These are phyloP conservation scores for Xylaria sp. DNA, from an alignment of 2,329 filamentous ascomycete genomes.

Conservation along the genomic window DNA sequence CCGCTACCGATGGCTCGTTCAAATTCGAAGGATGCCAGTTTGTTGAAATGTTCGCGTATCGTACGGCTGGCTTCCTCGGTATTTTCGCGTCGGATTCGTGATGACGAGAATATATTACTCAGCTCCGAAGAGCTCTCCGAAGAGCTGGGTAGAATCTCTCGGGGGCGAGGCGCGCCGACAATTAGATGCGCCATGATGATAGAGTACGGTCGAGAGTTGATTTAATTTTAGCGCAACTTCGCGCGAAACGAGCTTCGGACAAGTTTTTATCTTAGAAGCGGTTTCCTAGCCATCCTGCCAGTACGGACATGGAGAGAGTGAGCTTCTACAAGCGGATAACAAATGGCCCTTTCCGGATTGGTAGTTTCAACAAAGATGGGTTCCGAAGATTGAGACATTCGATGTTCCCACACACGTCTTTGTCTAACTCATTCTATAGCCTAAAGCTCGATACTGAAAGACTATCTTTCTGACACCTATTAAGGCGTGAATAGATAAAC, in stretches of 20 bases:
- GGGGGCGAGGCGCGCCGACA: too few relatives aligned
- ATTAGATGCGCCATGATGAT: background rate
- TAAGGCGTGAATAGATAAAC: background rate
- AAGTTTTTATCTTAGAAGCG: background rate
- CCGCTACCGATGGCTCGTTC: slow-evolving; percentile 20
- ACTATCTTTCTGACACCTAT: too few relatives aligned
- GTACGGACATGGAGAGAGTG: background rate
- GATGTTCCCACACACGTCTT: background rate
- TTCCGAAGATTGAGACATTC: background rate
- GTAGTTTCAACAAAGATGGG: background rate
- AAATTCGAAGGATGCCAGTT: slow-evolving; percentile 3
- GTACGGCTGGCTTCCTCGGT: background rate
- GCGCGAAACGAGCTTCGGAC: background rate
- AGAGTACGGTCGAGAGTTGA: background rate
- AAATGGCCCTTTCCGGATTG: background rate
- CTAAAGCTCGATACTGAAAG: background rate
- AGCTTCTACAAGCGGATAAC: background rate
- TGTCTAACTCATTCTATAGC: background rate
- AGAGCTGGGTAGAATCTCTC: background rate
- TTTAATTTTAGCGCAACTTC: background rate
- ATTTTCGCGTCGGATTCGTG: too few relatives aligned
- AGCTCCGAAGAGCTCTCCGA: background rate
- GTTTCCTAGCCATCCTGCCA: background rate
- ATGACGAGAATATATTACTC: background rate
- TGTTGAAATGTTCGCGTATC: slow-evolving; percentile 26